phyloP scores from a whole-genome alignment of 495 filamentous ascomycete species.

The Cercophora newfieldiana region DNA sequence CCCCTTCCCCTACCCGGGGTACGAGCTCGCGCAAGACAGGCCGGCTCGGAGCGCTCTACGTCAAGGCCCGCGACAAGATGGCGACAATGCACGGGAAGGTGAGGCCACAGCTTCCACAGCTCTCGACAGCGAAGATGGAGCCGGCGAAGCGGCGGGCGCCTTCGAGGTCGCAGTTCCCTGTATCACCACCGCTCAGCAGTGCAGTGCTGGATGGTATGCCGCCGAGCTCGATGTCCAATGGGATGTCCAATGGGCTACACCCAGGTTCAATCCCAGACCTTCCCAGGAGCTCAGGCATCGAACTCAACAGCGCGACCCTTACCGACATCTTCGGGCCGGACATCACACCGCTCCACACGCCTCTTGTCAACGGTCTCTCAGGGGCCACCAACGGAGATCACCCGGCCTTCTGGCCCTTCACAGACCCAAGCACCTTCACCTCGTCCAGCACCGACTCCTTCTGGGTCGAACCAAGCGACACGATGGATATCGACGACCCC shows the following conservation, averaged over 20 bases:
- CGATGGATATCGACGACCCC: slow-evolving; percentile 15
- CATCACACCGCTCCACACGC: slow-evolving; percentile 38
- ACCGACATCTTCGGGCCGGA: slow-evolving; percentile 38
- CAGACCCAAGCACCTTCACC: slow-evolving; percentile 20
- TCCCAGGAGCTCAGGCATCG: slow-evolving; percentile 5
- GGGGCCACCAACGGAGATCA: not conserved
- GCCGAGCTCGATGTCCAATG: slow-evolving; percentile 1
- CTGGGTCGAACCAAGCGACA: slow-evolving; percentile 6
- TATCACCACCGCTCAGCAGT: slow-evolving; percentile 41
- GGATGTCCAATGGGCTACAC: not conserved
- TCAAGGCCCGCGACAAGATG: slow-evolving; percentile 33
- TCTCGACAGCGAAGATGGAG: slow-evolving; percentile 30
- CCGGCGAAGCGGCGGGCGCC: slow-evolving; percentile 16
- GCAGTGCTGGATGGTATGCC: slow-evolving; percentile 27
- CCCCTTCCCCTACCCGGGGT: slow-evolving; percentile 28
- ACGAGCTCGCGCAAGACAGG: slow-evolving; percentile 30
- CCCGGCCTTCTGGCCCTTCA: slow-evolving; percentile 16
- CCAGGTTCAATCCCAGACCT: too few relatives aligned
- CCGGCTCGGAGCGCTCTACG: slow-evolving; percentile 30
- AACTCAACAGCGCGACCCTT: slow-evolving; percentile 35
- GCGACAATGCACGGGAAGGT: slow-evolving; percentile 23
- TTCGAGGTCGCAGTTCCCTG: slow-evolving; percentile 23
- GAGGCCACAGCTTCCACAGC: slow-evolving; percentile 16
- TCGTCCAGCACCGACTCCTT: slow-evolving; percentile 5
- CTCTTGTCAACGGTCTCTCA: slow-evolving; percentile 10